Evolutionary conservation across 2,329 filamentous ascomycete genomes (phyloP).

Genomic region (Monosporascus ibericus): DNA sequence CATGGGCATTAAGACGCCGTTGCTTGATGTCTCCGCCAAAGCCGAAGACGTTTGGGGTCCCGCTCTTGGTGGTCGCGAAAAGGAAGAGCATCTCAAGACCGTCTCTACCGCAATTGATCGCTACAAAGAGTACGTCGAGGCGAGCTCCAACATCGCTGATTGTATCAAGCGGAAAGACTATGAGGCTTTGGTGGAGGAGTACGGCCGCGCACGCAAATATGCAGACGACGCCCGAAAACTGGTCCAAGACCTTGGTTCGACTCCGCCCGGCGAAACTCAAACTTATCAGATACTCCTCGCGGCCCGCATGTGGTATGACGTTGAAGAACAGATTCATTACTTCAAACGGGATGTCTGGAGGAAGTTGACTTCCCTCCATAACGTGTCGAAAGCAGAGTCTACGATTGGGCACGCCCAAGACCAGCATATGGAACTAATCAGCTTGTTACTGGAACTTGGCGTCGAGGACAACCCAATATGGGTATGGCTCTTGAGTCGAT

Average conservation of each 20-base stretch:
- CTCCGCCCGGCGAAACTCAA: conserved; percentile 66
- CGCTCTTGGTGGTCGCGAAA: conserved; percentile 82
- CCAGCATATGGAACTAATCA: conserved; percentile 84
- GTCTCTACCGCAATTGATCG: conserved; percentile 71
- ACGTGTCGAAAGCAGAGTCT: conserved; percentile 44
- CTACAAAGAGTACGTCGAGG: conserved; percentile 75
- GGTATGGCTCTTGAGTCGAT: conserved; percentile 88
- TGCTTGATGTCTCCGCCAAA: conserved; percentile 86
- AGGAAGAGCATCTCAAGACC: conserved; percentile 78
- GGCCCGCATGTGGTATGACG: conserved; percentile 91
- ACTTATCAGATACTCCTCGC: conserved; percentile 83
- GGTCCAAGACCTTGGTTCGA: conserved; percentile 48
- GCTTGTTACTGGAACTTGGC: conserved; percentile 83
- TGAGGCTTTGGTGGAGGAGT: conserved; percentile 80
- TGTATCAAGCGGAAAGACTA: conserved; percentile 89
- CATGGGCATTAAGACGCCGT: conserved; percentile 77
- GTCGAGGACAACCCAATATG: conserved; percentile 95
- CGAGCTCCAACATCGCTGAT: conserved; percentile 70
- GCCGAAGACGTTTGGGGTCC: conserved; percentile 98
- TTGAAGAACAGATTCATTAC: conserved; percentile 75
- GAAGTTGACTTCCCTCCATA: conserved; percentile 64
- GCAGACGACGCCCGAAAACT: conserved; percentile 71
- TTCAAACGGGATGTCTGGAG: conserved; percentile 92
- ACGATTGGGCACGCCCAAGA: conserved; percentile 59
- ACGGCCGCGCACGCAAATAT: conserved; percentile 73